These are phyloP conservation scores for Coemansia sp. DNA, from an alignment of 192 early-diverging fungal species.

Conservation along the genomic window DNA sequence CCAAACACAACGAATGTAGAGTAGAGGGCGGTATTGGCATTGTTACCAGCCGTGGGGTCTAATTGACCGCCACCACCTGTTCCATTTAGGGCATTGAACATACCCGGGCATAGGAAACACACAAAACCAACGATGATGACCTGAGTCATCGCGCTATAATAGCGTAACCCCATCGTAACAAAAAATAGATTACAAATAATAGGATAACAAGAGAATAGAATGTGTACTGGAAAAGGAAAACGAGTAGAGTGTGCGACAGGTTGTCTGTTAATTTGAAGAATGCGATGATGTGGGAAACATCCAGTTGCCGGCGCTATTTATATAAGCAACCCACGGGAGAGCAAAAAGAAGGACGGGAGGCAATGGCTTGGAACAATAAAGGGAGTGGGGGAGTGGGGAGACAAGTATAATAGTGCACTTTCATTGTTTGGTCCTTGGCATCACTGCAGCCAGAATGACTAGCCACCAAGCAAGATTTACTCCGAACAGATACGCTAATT, in stretches of 20 bases:
- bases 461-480: neutral
- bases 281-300: neutral
- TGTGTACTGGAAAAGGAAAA: neutral
- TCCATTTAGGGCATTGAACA: slow-evolving; percentile 72
- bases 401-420: neutral
- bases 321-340: neutral
- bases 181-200: neutral
- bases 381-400: neutral
- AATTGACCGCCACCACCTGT: slow-evolving; percentile 70
- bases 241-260: neutral
- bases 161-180: slow-evolving; percentile 18
- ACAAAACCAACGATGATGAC: slow-evolving; percentile 70
- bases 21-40: slow-evolving; percentile 78
- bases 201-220: neutral
- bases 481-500: neutral
- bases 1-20: slow-evolving; percentile 77
- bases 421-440: neutral
- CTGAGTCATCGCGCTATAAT: slow-evolving; percentile 66
- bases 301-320: neutral
- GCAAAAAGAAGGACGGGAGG: neutral
- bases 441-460: neutral
- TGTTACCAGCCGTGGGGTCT: slow-evolving; percentile 60
- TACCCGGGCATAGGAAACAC: slow-evolving; percentile 78
- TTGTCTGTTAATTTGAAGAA: neutral
- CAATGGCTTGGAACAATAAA: neutral